These are phyloP conservation scores for Scedosporium aurantiacum DNA, from an alignment of 2,329 filamentous ascomycete species.

Conservation along the genomic window DNA sequence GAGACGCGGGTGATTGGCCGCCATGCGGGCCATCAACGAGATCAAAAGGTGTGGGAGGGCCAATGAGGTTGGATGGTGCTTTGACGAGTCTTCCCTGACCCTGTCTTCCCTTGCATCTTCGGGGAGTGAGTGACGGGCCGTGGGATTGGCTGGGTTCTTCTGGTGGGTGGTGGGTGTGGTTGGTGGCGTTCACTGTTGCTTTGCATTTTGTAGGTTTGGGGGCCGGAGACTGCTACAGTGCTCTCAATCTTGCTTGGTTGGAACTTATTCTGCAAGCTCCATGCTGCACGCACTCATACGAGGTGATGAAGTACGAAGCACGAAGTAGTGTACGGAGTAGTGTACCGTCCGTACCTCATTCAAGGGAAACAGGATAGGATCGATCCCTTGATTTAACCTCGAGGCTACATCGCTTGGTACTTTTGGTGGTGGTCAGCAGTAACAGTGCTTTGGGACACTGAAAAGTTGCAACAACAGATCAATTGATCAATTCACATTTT, in stretches of 20 bases:
- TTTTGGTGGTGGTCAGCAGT: neutral
- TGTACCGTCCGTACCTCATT: too few relatives aligned
- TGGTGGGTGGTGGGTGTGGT: neutral
- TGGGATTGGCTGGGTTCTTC: neutral
- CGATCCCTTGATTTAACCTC: too few relatives aligned
- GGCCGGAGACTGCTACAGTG: too few relatives aligned
- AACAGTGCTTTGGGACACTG: neutral
- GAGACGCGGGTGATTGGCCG: slow-evolving; percentile 6
- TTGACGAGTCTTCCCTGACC: neutral
- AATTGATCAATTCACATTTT: neutral
- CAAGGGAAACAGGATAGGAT: too few relatives aligned
- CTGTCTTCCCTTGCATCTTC: neutral
- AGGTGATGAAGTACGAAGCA: too few relatives aligned
- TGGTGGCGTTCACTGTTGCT: neutral
- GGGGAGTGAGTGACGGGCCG: neutral
- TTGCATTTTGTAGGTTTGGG: too few relatives aligned
- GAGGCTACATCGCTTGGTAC: too few relatives aligned
- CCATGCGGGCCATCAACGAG: neutral
- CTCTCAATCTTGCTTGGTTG: too few relatives aligned
- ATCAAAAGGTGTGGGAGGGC: neutral
- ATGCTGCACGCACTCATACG: too few relatives aligned
- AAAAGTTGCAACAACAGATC: too few relatives aligned
- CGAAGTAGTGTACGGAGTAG: too few relatives aligned
- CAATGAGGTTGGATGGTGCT: neutral
- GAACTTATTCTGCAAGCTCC: too few relatives aligned